Percentiles rank a stretch among this genome's conserved stretches.
phyloP scores from a whole-genome alignment of 805 yeast species.

The Torulaspora indica region DNA sequence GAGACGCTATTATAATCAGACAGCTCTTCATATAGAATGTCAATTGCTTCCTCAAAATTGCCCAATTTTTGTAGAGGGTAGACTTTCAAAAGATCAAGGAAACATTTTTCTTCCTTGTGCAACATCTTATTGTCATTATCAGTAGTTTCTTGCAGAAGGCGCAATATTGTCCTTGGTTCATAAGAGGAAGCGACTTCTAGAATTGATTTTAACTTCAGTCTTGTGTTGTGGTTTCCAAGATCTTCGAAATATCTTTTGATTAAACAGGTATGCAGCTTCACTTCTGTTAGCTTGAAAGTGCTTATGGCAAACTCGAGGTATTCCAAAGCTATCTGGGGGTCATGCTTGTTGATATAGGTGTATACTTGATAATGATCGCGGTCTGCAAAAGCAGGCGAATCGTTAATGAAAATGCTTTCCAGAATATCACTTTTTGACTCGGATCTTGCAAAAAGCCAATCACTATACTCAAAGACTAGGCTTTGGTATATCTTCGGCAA shows the following conservation, averaged over 20 bases:
- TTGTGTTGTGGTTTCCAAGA: slow-evolving; percentile 20
- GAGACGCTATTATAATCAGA: slow-evolving; percentile 56
- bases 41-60: slow-evolving; percentile 58
- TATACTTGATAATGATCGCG: slow-evolving; percentile 52
- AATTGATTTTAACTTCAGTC: slow-evolving; percentile 36
- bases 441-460: slow-evolving; percentile 41
- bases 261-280: slow-evolving; percentile 42
- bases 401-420: slow-evolving; percentile 57
- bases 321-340: slow-evolving; percentile 33
- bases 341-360: slow-evolving; percentile 42
- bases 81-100: slow-evolving; percentile 38
- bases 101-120: slow-evolving; percentile 9
- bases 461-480: slow-evolving; percentile 52
- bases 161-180: slow-evolving; percentile 38
- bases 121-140: neutral
- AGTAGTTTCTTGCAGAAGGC: slow-evolving; percentile 16
- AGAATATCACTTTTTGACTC: slow-evolving; percentile 34
- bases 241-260: slow-evolving; percentile 42
- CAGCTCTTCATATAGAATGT: slow-evolving; percentile 54
- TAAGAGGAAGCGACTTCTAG: slow-evolving; percentile 36
- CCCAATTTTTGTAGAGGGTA: slow-evolving; percentile 55
- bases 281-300: slow-evolving; percentile 36
- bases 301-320: slow-evolving; percentile 52
- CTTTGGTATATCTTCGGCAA: slow-evolving; percentile 47
- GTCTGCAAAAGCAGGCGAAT: slow-evolving; percentile 54